Percentiles rank a stretch among this genome's conserved stretches.
These are phyloP conservation scores for Nicotiana obtusifolia DNA, from an alignment of 257 asterid species.

Conservation along the genomic window DNA sequence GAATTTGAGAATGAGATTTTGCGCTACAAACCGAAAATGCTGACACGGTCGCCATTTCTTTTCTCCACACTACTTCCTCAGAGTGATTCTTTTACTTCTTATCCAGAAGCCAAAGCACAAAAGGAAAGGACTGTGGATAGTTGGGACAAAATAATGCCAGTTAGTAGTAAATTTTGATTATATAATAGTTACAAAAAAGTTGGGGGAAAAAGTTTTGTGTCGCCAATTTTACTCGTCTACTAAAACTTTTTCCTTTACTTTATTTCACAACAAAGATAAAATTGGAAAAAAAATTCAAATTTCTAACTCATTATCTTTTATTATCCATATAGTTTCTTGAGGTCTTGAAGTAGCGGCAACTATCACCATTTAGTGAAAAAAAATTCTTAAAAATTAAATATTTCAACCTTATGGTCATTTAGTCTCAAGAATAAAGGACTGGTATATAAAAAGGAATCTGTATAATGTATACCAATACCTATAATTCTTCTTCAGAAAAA, in stretches of 20 bases:
- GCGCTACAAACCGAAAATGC: conserved; percentile 30
- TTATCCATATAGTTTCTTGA: background rate
- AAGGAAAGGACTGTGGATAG: background rate
- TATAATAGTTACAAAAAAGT: too few relatives aligned
- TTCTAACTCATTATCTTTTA: too few relatives aligned
- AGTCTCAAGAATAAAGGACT: too few relatives aligned
- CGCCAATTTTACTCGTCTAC: background rate
- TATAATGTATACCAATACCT: too few relatives aligned
- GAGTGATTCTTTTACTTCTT: background rate
- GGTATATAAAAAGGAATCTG: too few relatives aligned
- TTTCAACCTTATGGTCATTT: too few relatives aligned
- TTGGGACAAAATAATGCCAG: background rate
- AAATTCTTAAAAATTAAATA: too few relatives aligned
- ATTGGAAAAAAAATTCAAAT: too few relatives aligned
- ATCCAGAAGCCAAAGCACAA: conserved; percentile 4
- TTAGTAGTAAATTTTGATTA: background rate
- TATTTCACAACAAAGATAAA: too few relatives aligned
- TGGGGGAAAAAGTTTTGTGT: too few relatives aligned
- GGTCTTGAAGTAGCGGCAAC: background rate
- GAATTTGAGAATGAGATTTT: conserved; percentile 11
- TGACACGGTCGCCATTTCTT: conserved; percentile 41
- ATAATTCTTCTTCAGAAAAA: too few relatives aligned
- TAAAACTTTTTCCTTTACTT: too few relatives aligned
- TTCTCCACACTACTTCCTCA: background rate
- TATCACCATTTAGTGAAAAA: background rate